phyloP scores from a whole-genome alignment of 1,139 yeast species.

The Arxiozyma slooffiae region DNA sequence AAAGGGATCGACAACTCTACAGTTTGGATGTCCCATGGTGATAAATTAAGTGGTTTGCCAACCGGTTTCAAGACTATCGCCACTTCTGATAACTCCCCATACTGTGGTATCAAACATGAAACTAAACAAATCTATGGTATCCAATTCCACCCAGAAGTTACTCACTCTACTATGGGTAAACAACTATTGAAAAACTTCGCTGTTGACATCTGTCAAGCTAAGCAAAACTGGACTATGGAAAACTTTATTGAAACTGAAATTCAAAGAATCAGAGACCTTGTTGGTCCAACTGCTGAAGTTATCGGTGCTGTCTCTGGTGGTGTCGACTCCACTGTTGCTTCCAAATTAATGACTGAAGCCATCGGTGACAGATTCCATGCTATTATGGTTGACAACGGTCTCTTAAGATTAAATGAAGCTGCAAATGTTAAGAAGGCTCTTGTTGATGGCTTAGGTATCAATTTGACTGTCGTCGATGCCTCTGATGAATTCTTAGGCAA shows the following conservation, averaged over 20 bases:
- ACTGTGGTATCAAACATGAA: constrained; percentile 80
- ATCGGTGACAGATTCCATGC: constrained; percentile 99
- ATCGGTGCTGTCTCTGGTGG: constrained; percentile 99
- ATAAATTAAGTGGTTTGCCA: constrained; percentile 85
- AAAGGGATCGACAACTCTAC: constrained; percentile 77
- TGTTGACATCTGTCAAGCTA: constrained; percentile 74
- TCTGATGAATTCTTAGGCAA: constrained; percentile 77
- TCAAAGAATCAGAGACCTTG: constrained; percentile 76
- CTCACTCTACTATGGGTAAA: constrained; percentile 91
- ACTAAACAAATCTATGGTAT: constrained; percentile 75
- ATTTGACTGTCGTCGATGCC: constrained; percentile 91
- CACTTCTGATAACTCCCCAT: constrained; percentile 88
- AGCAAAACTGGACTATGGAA: constrained; percentile 95
- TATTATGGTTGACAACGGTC: constrained; percentile 94
- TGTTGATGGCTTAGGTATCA: constrained; percentile 87
- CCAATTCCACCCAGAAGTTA: constrained; percentile 99
- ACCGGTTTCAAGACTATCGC: constrained; percentile 84
- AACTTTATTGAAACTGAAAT: constrained; percentile 95
- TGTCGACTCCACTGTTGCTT: constrained; percentile 98
- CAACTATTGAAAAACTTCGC: constrained; percentile 84
- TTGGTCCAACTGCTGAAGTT: constrained; percentile 97
- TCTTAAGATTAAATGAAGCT: constrained; percentile 91
- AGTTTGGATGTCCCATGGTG: constrained; percentile 99
- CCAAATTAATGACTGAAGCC: constrained; percentile 95
- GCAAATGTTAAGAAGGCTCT: constrained; percentile 77